These are phyloP conservation scores for Acorus calamus DNA, from an alignment of 106 monocot genomes.

Conservation along the genomic window DNA sequence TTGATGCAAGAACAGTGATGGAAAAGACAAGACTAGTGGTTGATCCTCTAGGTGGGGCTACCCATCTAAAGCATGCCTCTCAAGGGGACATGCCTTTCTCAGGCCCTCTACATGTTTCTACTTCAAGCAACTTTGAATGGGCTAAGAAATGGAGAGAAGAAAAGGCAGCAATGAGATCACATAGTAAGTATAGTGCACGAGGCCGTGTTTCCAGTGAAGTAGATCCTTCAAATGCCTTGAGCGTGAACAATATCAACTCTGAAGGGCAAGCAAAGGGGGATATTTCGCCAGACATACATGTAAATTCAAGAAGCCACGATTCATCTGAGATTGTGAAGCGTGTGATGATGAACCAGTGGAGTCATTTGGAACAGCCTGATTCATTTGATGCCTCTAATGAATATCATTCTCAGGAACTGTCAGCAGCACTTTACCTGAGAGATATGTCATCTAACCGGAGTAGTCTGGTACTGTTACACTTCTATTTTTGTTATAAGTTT, in stretches of 20 bases:
- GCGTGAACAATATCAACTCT: constrained; percentile 14
- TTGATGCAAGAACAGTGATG: constrained; percentile 33
- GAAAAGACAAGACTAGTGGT: constrained; percentile 40
- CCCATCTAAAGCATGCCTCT: constrained; percentile 16
- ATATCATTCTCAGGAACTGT: constrained; percentile 38
- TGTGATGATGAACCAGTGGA: constrained; percentile 51
- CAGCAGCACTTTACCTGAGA: constrained; percentile 5
- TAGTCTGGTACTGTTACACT: background rate
- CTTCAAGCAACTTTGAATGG: constrained; percentile 88
- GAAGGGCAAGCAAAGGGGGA: constrained; percentile 20
- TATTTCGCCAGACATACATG: constrained; percentile 4
- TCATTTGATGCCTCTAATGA: constrained; percentile 54
- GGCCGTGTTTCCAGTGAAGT: constrained; percentile 9
- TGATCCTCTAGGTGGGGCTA: constrained; percentile 22
- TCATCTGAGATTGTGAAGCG: constrained; percentile 29
- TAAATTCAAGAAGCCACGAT: constrained; percentile 19
- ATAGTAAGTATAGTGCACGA: constrained; percentile 36
- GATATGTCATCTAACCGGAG: background rate
- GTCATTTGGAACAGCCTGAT: constrained; percentile 44
- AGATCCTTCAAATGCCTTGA: constrained; percentile 6
- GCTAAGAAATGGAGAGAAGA: constrained; percentile 52
- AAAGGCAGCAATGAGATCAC: constrained; percentile 12
- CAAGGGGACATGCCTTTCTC: constrained; percentile 51
- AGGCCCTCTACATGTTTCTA: constrained; percentile 51
- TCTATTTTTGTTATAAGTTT: background rate